Percentiles rank a stretch among this genome's conserved stretches.
These are phyloP conservation scores for Carpinus fangiana DNA, from an alignment of 306 rosid species.

Conservation along the genomic window DNA sequence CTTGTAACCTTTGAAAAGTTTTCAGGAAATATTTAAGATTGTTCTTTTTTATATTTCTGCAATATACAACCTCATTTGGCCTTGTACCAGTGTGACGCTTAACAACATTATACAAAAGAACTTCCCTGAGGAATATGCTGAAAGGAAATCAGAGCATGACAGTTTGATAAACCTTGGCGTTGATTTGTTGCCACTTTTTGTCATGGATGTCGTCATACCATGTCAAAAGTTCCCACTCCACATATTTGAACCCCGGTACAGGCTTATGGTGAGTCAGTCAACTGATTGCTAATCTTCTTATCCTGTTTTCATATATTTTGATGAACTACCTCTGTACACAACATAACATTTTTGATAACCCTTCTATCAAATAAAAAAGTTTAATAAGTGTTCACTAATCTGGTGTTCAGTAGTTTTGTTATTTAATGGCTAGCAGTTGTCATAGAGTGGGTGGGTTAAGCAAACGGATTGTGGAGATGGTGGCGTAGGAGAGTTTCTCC, in stretches of 20 bases:
- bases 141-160: constrained; percentile 79
- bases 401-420: background rate
- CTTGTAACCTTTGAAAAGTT: constrained; percentile 18
- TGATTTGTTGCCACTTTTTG: constrained; percentile 95
- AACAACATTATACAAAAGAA: constrained; percentile 86
- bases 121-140: constrained; percentile 91
- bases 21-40: constrained; percentile 7
- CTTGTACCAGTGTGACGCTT: constrained; percentile 79
- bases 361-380: background rate
- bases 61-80: constrained; percentile 25
- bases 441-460: constrained; percentile 44
- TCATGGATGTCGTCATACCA: constrained; percentile 96
- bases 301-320: background rate
- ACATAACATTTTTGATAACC: background rate
- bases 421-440: background rate
- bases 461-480: constrained; percentile 55
- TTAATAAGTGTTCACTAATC: background rate
- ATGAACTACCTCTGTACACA: background rate
- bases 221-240: constrained; percentile 89
- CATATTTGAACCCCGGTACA: constrained; percentile 98
- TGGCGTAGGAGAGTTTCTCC: constrained; percentile 55
- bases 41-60: background rate
- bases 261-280: constrained; percentile 85
- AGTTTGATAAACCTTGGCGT: constrained; percentile 62
- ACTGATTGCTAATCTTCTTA: constrained; percentile 9